Conservation (phyloP, 2,329 filamentous ascomycete genomes). For the Aspergillus pseudotamarii region DNA sequence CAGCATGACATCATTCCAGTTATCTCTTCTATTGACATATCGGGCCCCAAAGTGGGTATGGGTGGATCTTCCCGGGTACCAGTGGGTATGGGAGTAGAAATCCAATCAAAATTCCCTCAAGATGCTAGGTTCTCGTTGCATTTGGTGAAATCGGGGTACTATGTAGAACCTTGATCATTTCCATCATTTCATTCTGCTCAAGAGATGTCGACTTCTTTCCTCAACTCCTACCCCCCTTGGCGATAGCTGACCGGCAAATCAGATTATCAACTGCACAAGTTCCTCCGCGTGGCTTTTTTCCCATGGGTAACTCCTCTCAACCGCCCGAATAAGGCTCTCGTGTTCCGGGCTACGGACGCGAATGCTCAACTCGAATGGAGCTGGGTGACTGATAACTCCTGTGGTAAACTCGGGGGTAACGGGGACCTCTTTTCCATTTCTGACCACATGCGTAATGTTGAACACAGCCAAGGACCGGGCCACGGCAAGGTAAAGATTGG, state of each 20-base stretch:
- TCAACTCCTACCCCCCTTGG: background rate
- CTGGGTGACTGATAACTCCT: constrained; percentile 37
- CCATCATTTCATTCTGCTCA: background rate
- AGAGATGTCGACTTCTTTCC: background rate
- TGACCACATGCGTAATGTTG: background rate
- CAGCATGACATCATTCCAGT: background rate
- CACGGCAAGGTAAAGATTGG: background rate
- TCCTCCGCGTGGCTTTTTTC: constrained; percentile 40
- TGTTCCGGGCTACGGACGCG: constrained; percentile 37
- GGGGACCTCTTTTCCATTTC: background rate
- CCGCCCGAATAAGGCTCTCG: constrained; percentile 33
- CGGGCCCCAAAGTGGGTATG: background rate
- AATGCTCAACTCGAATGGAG: constrained; percentile 37
- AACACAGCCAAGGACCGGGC: background rate
- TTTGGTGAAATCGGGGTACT: background rate
- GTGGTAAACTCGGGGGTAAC: constrained; percentile 34
- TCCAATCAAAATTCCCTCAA: background rate
- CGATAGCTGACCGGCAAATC: background rate
- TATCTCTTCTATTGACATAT: background rate
- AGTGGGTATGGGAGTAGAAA: background rate
- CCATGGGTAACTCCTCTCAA: constrained; percentile 45
- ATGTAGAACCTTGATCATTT: background rate
- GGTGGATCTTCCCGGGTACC: background rate
- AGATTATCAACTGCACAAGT: background rate
- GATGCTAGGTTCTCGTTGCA: background rate